phyloP scores from a whole-genome alignment of 768 basidiomycete genomes.

The Russula dissimulans region DNA sequence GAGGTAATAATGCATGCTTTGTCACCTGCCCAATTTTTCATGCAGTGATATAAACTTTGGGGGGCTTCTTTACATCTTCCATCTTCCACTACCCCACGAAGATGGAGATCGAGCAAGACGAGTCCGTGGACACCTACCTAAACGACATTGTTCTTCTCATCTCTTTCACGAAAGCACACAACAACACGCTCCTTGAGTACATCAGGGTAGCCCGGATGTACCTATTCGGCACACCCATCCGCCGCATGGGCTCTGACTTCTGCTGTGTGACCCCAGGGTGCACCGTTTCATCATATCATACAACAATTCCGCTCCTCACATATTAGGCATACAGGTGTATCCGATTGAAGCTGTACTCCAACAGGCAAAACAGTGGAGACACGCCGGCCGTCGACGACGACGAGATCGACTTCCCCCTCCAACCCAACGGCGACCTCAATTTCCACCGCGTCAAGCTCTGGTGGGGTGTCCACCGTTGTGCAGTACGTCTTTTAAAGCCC shows the following conservation, averaged over 20 bases:
- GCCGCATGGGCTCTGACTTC: constrained; percentile 1
- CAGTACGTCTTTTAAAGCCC: constrained; percentile 1
- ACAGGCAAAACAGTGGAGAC: background rate
- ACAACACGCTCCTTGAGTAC: constrained; percentile 9
- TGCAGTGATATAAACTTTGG: no score
- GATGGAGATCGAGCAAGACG: background rate
- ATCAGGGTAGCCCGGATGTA: constrained; percentile 13
- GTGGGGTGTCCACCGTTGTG: constrained; percentile 11
- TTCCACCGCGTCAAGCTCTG: constrained; percentile 11
- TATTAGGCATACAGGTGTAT: no score
- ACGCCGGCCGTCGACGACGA: constrained; percentile 3
- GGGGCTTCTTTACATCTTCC: background rate
- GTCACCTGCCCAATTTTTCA: no score
- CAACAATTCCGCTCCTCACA: no score
- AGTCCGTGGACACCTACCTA: background rate
- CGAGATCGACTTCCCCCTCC: constrained; percentile 15
- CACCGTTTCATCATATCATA: no score
- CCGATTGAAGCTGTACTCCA: constrained; percentile 11
- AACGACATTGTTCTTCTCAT: background rate
- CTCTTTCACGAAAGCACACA: background rate
- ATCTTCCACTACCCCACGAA: background rate
- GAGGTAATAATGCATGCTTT: no score
- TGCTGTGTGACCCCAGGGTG: constrained; percentile 9
- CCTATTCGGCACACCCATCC: constrained; percentile 15
- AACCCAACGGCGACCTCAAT: constrained; percentile 12